phyloP scores from a whole-genome alignment of 208 protist species.

The Borovskyia barvae region DNA sequence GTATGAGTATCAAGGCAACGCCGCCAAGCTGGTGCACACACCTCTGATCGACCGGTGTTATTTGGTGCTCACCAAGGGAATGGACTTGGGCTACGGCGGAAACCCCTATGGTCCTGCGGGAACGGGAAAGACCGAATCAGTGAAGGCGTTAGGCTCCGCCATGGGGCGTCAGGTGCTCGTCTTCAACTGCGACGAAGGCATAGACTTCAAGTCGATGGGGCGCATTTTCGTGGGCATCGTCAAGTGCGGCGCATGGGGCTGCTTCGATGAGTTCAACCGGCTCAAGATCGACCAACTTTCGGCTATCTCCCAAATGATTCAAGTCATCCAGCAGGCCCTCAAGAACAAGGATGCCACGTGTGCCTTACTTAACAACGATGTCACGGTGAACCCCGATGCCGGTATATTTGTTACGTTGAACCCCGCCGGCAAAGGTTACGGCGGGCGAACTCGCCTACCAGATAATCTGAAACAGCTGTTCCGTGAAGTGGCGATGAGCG shows the following conservation, averaged over 20 bases:
- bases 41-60: conserved; percentile 95
- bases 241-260: conserved; percentile 94
- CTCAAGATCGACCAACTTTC: conserved; percentile 94
- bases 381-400: conserved; percentile 79
- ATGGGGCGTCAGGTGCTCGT: conserved; percentile 94
- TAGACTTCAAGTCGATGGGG: conserved; percentile 94
- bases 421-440: conserved; percentile 95
- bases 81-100: conserved; percentile 96
- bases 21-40: conserved; percentile 93
- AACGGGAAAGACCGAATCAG: conserved; percentile 98
- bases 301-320: conserved; percentile 95
- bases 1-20: conserved; percentile 96
- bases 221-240: conserved; percentile 94
- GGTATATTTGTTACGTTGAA: conserved; percentile 98
- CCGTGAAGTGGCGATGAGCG: conserved; percentile 97
- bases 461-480: conserved; percentile 99
- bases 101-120: conserved; percentile 97
- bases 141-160: conserved; percentile 91
- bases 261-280: conserved; percentile 95
- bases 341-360: conserved; percentile 81
- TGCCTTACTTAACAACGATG: conserved; percentile 70
- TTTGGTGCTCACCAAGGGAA: conserved; percentile 96
- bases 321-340: conserved; percentile 89
- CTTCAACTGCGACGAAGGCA: conserved; percentile 96
- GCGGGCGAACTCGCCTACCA: conserved; percentile 96